Conservation (phyloP, 306 rosid species). For the Vicia sativa region DNA sequence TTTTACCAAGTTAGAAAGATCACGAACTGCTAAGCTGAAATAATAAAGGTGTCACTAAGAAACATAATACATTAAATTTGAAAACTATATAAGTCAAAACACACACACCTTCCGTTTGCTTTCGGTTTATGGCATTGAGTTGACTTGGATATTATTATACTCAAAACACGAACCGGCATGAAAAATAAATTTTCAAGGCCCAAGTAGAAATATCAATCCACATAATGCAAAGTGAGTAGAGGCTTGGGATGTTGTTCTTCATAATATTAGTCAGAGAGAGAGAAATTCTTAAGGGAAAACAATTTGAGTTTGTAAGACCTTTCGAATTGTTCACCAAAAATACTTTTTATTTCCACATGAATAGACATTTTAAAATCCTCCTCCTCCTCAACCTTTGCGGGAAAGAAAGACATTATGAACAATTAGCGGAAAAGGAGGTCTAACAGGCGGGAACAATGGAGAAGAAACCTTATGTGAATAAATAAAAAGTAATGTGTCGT, state of each 20-base stretch:
- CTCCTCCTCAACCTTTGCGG: neutral
- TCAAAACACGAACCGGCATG: conserved; percentile 78
- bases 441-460: conserved; percentile 1
- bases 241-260: conserved; percentile 27
- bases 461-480: neutral
- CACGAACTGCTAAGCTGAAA: conserved; percentile 89
- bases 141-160: conserved; percentile 77
- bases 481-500: neutral
- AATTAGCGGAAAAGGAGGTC: conserved; percentile 19
- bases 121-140: conserved; percentile 82
- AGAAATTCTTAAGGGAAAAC: neutral
- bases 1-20: conserved; percentile 84
- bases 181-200: too few relatives aligned
- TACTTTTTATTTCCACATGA: too few relatives aligned
- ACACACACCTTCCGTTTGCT: conserved; percentile 87
- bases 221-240: conserved; percentile 18
- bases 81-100: neutral
- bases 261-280: conserved; percentile 2
- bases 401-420: neutral
- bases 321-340: conserved; percentile 6
- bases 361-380: neutral
- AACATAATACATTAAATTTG: conserved; percentile 16
- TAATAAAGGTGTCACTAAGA: conserved; percentile 34
- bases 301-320: conserved; percentile 22
- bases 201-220: neutral